Evolutionary conservation across 345 rosid species (phyloP).

Genomic region (Lepidium didymum): DNA sequence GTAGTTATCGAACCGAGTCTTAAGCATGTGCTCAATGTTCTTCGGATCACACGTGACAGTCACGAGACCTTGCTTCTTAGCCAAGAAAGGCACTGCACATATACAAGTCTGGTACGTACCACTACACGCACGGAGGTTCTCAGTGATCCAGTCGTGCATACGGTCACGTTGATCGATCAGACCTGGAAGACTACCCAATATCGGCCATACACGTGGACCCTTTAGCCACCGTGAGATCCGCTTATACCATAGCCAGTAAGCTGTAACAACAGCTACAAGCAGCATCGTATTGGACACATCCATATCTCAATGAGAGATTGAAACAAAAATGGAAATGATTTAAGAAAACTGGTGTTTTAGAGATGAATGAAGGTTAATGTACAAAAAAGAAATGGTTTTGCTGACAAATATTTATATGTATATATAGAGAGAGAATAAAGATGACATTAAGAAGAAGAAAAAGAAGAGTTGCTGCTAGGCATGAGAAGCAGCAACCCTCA

Average conservation of each 20-base stretch:
- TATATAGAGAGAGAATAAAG: constrained; percentile 7
- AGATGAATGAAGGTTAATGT: constrained; percentile 1
- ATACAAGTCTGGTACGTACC: constrained; percentile 98
- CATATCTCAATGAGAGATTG: constrained; percentile 32
- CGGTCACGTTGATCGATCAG: constrained; percentile 82
- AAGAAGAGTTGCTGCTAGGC: constrained; percentile 12
- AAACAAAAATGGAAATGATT: background rate
- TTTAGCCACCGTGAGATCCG: constrained; percentile 65
- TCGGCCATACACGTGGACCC: constrained; percentile 94
- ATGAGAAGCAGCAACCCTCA: constrained; percentile 26
- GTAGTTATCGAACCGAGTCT: constrained; percentile 81
- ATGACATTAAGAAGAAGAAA: constrained; percentile 7
- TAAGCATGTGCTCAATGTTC: constrained; percentile 80
- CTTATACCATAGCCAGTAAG: constrained; percentile 76
- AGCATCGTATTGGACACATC: constrained; percentile 52
- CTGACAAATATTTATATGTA: background rate
- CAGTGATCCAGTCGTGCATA: constrained; percentile 97
- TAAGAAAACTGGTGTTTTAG: constrained; percentile 8
- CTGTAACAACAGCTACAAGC: constrained; percentile 49
- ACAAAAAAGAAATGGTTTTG: background rate
- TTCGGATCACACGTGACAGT: constrained; percentile 93
- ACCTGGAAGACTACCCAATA: constrained; percentile 90
- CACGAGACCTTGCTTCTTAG: constrained; percentile 84
- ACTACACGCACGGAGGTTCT: constrained; percentile 82
- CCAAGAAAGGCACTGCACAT: constrained; percentile 77